These are phyloP conservation scores for Penicillium manginii DNA, from an alignment of 495 filamentous ascomycete genomes.

Conservation along the genomic window DNA sequence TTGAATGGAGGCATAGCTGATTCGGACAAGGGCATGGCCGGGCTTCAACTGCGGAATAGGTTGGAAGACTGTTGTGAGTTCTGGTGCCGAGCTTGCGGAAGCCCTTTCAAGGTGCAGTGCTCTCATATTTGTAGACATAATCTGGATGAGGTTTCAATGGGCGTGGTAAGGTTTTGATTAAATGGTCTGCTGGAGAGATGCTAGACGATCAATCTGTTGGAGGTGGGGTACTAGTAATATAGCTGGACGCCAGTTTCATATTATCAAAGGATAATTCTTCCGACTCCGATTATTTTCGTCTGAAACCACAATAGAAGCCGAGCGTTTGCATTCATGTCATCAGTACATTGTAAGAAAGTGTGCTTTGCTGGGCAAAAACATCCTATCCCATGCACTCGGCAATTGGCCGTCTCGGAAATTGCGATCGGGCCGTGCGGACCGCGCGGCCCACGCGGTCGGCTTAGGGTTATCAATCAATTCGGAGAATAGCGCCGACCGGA, in stretches of 20 bases:
- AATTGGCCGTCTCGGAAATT: background rate
- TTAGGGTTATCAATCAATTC: slow-evolving; percentile 17
- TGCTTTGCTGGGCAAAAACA: background rate
- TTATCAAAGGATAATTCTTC: background rate
- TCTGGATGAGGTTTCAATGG: background rate
- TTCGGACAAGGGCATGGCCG: slow-evolving; percentile 21
- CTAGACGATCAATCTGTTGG: no score
- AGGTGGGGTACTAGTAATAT: no score
- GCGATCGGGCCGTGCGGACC: slow-evolving; percentile 17
- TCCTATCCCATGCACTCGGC: background rate
- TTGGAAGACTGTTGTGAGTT: background rate
- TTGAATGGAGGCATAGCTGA: slow-evolving; percentile 35
- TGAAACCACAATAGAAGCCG: background rate
- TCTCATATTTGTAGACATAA: slow-evolving; percentile 16
- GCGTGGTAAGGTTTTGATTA: no score
- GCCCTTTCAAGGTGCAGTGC: slow-evolving; percentile 15
- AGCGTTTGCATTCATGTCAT: no score
- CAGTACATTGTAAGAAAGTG: background rate
- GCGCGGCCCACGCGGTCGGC: slow-evolving; percentile 11
- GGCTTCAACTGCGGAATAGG: slow-evolving; percentile 17
- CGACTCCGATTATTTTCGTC: background rate
- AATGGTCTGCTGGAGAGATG: no score
- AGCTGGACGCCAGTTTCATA: background rate
- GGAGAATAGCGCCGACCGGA: background rate
- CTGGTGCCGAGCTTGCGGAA: background rate